phyloP scores from a whole-genome alignment of 2,329 filamentous ascomycete species.

The Ascocoryne sarcoides region DNA sequence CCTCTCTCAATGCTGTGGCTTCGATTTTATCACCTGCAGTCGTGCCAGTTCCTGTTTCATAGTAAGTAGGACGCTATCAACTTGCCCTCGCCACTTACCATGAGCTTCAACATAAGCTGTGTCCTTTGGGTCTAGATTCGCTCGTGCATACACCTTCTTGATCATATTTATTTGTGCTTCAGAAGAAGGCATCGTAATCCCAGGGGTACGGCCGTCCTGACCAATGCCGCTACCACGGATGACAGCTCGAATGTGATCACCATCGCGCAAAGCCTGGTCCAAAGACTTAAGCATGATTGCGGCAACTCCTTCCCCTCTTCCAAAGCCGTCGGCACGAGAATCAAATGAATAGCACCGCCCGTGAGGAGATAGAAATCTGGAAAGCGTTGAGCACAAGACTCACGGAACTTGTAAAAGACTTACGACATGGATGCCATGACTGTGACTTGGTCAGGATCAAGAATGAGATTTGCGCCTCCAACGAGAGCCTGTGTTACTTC shows the following conservation, averaged over 20 bases:
- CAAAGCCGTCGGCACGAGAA: conserved; percentile 52
- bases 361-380: conserved; percentile 26
- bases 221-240: conserved; percentile 36
- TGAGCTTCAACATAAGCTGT: conserved; percentile 4
- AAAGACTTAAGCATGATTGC: conserved; percentile 21
- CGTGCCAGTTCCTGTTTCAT: neutral
- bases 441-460: conserved; percentile 35
- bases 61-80: too few species aligned
- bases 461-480: conserved; percentile 30
- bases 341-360: conserved; percentile 39
- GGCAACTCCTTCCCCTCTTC: conserved; percentile 41
- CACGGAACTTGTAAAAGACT: conserved; percentile 13
- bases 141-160: conserved; percentile 11
- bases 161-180: conserved; percentile 32
- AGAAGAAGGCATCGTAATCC: conserved; percentile 37
- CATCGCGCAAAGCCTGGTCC: conserved; percentile 2
- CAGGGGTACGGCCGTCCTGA: conserved; percentile 37
- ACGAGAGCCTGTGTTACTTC: conserved; percentile 37
- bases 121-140: conserved; percentile 11
- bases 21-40: conserved; percentile 17
- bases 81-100: too few species aligned
- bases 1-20: conserved; percentile 16
- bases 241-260: conserved; percentile 26
- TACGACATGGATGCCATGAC: conserved; percentile 14
- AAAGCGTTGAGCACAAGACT: neutral